Percentiles rank a stretch among this genome's conserved stretches.
These are phyloP conservation scores for Xylaria sp. DNA, from an alignment of 2,329 filamentous ascomycete genomes.

Conservation along the genomic window DNA sequence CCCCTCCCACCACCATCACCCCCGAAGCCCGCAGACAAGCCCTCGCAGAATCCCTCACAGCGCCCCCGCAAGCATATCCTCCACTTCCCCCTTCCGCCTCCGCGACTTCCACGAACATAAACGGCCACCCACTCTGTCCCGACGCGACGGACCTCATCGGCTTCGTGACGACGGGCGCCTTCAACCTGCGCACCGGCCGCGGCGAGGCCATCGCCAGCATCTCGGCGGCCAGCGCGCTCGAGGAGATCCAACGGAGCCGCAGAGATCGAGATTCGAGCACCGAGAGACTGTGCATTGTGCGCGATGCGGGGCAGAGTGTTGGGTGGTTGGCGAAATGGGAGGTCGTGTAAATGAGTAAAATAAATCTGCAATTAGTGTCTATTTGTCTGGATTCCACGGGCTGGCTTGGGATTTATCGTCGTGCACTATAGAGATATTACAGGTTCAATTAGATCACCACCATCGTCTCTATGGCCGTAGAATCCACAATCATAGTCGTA, in stretches of 20 bases:
- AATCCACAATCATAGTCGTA: no score
- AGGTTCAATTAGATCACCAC: no score
- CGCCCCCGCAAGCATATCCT: slow-evolving; percentile 50
- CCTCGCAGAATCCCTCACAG: slow-evolving; percentile 60
- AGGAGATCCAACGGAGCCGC: slow-evolving; percentile 45
- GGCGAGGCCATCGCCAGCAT: slow-evolving; percentile 57
- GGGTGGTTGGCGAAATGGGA: slow-evolving; percentile 87
- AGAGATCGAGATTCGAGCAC: slow-evolving; percentile 37
- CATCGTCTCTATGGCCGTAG: no score
- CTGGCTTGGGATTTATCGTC: neutral
- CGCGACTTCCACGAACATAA: slow-evolving; percentile 49
- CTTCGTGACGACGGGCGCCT: slow-evolving; percentile 76
- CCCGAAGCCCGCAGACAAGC: slow-evolving; percentile 56
- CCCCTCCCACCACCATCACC: neutral
- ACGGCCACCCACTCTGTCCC: slow-evolving; percentile 75
- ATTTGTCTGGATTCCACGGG: neutral
- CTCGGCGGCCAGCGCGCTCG: slow-evolving; percentile 66
- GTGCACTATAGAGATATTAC: no score
- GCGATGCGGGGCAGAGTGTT: slow-evolving; percentile 81
- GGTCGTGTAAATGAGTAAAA: slow-evolving; percentile 54
- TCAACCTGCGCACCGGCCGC: neutral
- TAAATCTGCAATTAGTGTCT: neutral
- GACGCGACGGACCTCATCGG: slow-evolving; percentile 81
- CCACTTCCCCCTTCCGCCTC: slow-evolving; percentile 49
- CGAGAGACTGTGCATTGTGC: slow-evolving; percentile 77